Base-by-base conservation (phyloP, 1,284 basidiomycete species). In the Puccinia triticina region DNA sequence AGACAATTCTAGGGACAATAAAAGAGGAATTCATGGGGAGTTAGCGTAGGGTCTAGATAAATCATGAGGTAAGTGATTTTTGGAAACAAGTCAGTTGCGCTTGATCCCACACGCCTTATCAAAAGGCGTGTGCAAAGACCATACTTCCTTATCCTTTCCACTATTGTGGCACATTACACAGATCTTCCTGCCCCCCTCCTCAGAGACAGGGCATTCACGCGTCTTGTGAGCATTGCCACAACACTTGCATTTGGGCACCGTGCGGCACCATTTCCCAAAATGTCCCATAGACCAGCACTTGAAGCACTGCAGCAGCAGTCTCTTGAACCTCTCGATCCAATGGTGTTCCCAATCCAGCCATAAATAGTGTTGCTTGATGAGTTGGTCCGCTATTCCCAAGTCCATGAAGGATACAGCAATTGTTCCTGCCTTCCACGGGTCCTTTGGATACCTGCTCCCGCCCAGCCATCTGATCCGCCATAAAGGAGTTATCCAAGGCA, bases 241-340 rank as follows among this genome's bases (percentile, higher is more conserved):
- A 29, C 50, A 53, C 4, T 11, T 26, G 37, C 71, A 73, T 50
- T 32, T n/a, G 4, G 43, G 14, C 7, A 23, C 8, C 34, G 18
- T 3, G 3, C 48, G 50, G n/a, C 50, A 73, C 46, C 43, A 50
- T 10, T 32, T 18, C 5, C 71, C 29, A 34, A 50, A 53, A 26
- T 73, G 71, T 3, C 50, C 71, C 71, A 73, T 73, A 26, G 2
- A 2, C 48, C 50, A 29, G 32, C 71, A 73, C 32, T 55, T 73
- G 29, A 73, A 73, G 26, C 71, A 73, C 53, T 73, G 71, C 12
- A 46, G 71, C 8, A 46, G 46, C 2, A 32, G n/a, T n/a, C n/a
- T 12, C 26, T 50, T 73, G 23, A 50, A 73, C 4, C 50, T 5
- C 16, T 50, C 50, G 32, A 34, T 23, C 29, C 71, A 48, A 46